Evolutionary conservation across 208 protist genomes (phyloP).

Genomic region (Vickermania ingenoplastis): DNA sequence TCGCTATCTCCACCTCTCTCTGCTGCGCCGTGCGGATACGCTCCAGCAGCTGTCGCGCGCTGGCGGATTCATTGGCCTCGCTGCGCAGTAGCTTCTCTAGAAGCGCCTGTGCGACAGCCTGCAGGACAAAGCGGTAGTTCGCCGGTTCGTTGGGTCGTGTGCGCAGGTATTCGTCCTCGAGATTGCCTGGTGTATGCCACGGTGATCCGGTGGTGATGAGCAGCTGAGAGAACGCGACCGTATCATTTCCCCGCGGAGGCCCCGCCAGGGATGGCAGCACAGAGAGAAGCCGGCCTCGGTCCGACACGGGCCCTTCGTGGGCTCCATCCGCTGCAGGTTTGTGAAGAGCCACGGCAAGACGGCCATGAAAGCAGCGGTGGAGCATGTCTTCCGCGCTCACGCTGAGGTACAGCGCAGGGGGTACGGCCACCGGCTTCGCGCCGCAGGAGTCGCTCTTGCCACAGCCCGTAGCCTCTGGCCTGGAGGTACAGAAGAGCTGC

Average conservation of each 20-base stretch:
- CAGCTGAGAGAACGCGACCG: conserved; percentile 33
- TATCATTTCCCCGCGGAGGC: not conserved
- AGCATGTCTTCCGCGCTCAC: conserved; percentile 43
- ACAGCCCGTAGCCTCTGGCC: conserved; percentile 11
- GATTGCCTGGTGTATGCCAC: conserved; percentile 64
- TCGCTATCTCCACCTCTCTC: no score
- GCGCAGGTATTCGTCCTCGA: conserved; percentile 53
- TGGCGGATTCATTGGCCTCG: no score
- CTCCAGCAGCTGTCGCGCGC: no score
- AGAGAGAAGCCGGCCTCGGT: not conserved
- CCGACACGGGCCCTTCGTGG: not conserved
- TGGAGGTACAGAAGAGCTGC: conserved; percentile 23
- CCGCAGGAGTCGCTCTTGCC: not conserved
- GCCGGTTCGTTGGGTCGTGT: conserved; percentile 67
- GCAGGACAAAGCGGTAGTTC: conserved; percentile 51
- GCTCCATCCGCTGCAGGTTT: not conserved
- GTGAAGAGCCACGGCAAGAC: not conserved
- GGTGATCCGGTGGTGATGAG: conserved; percentile 55
- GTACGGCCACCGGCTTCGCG: not conserved
- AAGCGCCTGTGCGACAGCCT: conserved; percentile 30
- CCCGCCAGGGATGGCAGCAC: not conserved
- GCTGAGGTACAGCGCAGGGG: conserved; percentile 36
- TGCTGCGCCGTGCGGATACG: no score
- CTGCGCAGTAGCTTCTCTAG: no score
- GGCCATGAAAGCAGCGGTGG: not conserved